Evolutionary conservation across 2,329 filamentous ascomycete species (phyloP).

Genomic region (Alternaria rosae): DNA sequence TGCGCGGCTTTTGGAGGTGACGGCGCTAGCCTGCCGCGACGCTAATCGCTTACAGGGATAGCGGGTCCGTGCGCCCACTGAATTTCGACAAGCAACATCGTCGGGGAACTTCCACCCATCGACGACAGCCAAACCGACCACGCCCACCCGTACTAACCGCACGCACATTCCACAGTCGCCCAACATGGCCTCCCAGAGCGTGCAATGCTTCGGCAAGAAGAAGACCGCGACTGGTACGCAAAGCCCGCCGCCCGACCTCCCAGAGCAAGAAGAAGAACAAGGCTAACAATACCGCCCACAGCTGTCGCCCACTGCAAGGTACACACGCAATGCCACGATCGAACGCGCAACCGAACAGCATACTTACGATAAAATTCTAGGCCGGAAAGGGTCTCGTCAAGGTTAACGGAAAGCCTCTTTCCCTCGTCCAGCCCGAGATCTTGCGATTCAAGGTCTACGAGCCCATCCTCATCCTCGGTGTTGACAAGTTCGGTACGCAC

Average conservation of each 20-base stretch:
- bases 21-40: slow-evolving; percentile 4
- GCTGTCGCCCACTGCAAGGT: slow-evolving; percentile 95
- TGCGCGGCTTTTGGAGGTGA: background rate
- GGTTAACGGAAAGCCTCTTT: slow-evolving; percentile 97
- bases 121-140: slow-evolving; percentile 33
- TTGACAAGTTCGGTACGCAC: slow-evolving; percentile 85
- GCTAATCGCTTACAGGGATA: slow-evolving; percentile 21
- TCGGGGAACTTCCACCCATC: slow-evolving; percentile 29
- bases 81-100: slow-evolving; percentile 27
- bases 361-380: slow-evolving; percentile 52
- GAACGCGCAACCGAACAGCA: slow-evolving; percentile 29
- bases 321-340: slow-evolving; percentile 49
- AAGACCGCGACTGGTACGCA: slow-evolving; percentile 59
- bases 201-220: slow-evolving; percentile 97
- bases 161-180: slow-evolving; percentile 47
- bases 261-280: slow-evolving; percentile 30
- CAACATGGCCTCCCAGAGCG: slow-evolving; percentile 55
- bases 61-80: slow-evolving; percentile 22
- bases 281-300: slow-evolving; percentile 53
- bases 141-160: slow-evolving; percentile 39
- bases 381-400: slow-evolving; percentile 90
- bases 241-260: background rate
- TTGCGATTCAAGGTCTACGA: slow-evolving; percentile 99
- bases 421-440: slow-evolving; percentile 93
- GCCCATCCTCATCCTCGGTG: slow-evolving; percentile 93